Conservation (phyloP, 2,329 filamentous ascomycete genomes). For the Epichloe sibirici region DNA sequence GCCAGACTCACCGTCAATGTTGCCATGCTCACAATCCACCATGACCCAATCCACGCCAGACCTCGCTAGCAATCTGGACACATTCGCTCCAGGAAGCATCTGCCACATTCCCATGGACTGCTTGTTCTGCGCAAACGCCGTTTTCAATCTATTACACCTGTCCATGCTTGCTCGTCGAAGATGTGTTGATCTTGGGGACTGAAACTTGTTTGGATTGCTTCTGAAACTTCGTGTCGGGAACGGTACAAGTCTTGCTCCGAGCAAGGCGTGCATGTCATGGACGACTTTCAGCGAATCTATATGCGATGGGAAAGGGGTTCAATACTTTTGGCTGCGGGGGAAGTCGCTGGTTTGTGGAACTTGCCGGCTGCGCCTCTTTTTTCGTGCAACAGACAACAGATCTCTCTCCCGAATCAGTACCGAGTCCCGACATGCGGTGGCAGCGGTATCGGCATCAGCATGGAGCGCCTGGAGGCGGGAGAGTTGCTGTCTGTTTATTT, state of each 20-base stretch:
- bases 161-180: conserved; percentile 21
- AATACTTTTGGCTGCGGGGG: neutral
- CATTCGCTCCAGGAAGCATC: conserved; percentile 48
- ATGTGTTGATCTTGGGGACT: neutral
- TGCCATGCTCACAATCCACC: conserved; percentile 43
- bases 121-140: conserved; percentile 34
- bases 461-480: neutral
- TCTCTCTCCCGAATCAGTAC: neutral
- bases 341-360: neutral
- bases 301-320: neutral
- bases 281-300: neutral
- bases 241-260: neutral
- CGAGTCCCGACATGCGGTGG: neutral
- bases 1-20: conserved; percentile 29
- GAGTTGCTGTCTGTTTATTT: neutral
- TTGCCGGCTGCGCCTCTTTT: too few species aligned
- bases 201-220: neutral
- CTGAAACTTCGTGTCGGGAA: neutral
- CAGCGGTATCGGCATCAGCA: neutral
- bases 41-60: conserved; percentile 55
- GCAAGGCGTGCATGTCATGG: neutral
- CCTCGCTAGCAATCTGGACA: conserved; percentile 47
- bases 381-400: too few species aligned
- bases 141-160: conserved; percentile 35
- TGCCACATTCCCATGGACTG: conserved; percentile 49